phyloP scores from a whole-genome alignment of 345 rosid genomes.

The Adansonia digitata region DNA sequence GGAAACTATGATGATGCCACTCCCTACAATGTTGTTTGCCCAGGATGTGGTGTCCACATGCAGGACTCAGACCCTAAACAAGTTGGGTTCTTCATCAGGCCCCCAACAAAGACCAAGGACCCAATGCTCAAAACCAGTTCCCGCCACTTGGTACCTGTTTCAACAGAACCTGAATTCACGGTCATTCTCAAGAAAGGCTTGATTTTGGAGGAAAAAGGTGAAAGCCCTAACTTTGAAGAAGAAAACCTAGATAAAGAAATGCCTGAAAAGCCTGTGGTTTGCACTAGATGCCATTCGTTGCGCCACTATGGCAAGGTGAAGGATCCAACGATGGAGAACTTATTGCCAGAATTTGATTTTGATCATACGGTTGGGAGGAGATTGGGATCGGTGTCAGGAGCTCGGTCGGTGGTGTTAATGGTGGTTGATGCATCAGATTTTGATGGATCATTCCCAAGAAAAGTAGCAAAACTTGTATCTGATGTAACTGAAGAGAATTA shows the following conservation, averaged over 20 bases:
- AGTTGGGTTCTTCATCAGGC: conserved; percentile 73
- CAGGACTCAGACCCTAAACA: conserved; percentile 60
- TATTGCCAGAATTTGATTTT: conserved; percentile 91
- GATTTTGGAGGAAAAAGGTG: conserved; percentile 32
- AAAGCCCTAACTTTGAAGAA: conserved; percentile 6
- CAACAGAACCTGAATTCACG: conserved; percentile 53
- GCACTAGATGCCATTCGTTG: conserved; percentile 84
- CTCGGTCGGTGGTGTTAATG: conserved; percentile 72
- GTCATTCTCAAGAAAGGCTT: conserved; percentile 57
- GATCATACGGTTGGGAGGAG: conserved; percentile 75
- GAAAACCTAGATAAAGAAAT: conserved; percentile 9
- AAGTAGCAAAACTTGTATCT: conserved; percentile 71
- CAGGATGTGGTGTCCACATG: conserved; percentile 90
- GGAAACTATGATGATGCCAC: conserved; percentile 71
- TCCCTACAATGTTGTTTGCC: conserved; percentile 57
- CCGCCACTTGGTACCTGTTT: conserved; percentile 43
- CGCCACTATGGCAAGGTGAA: conserved; percentile 87
- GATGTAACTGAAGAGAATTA: conserved; percentile 61
- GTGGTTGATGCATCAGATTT: conserved; percentile 89
- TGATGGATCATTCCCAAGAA: conserved; percentile 83
- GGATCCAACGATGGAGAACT: conserved; percentile 73
- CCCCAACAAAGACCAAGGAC: conserved; percentile 35
- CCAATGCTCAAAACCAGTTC: conserved; percentile 21
- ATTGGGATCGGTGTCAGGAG: conserved; percentile 54
- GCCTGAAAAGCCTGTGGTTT: conserved; percentile 56